Evolutionary conservation across 1,284 basidiomycete genomes (phyloP), one percentile per base, ranked within the genome.

Genomic region (Blastosporella zonata): DNA sequence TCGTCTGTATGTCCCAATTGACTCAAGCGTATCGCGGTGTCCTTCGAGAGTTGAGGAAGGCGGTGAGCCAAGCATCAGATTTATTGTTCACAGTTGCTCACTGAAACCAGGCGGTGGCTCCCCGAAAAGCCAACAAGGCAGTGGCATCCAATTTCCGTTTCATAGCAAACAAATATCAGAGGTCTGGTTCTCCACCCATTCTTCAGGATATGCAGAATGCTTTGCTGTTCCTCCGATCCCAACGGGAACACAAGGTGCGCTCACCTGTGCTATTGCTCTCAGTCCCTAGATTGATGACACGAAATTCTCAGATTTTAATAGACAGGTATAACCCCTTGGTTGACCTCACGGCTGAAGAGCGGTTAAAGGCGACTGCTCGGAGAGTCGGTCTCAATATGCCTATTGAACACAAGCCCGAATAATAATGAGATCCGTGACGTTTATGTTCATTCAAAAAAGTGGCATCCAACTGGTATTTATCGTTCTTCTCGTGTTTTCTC

Each of bases 291-390:
- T 6, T 18, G 5, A 13, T 39, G n/a, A 48, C 29, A 40, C 12
- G 13, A 27, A 10, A 31, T 7, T 9, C 33, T 34, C 55, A 93
- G 90, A 72, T 73, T 17, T 69, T 93, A 34, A 67, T 94, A 49
- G 85, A 89, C 52, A 75, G 90, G 49, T 97, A 97, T 71, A 95
- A 94, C 64, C 93, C 94, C 0, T 70, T 89, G 9, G 69, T 85
- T 42, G 88, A 89, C 59, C 77, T 94, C 59, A 84, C 90, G 0
- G 72, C 78, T 18, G 81, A 92, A 59, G 91, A 95, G 62, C 75
- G 87, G 51, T 77, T 95, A 49, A 74, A 84, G 54, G 90, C 90
- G 1, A 93, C 93, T 0, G 93, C 93, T 3, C 77, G 85, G 43
- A 74, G 93, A 48, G 93, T 97, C 34, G 93, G 93, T 3, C 70